A percentile compares a stretch with the other conserved stretches of the same genome.
Evolutionary conservation across 1,284 basidiomycete genomes (phyloP).

Genomic region (Trametes hirsuta): DNA sequence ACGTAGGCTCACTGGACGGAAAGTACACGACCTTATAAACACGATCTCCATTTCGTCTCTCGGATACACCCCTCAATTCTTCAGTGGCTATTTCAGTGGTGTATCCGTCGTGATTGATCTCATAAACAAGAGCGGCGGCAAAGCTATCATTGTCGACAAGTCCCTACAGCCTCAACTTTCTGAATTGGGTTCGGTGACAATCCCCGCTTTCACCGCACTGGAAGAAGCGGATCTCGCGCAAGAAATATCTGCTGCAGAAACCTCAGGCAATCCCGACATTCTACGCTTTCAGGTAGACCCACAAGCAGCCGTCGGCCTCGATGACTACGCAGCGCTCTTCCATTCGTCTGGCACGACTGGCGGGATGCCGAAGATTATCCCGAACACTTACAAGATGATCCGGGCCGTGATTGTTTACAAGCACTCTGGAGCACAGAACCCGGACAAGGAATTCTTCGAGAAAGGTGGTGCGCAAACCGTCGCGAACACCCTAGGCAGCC

Average conservation of each 20-base stretch:
- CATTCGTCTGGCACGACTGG: constrained; percentile 24
- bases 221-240: not conserved
- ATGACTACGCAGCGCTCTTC: constrained; percentile 17
- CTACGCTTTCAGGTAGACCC: not conserved
- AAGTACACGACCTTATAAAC: constrained; percentile 15
- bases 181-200: not conserved
- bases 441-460: not conserved
- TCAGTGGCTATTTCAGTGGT: constrained; percentile 16
- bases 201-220: constrained; percentile 1
- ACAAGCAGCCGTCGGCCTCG: not conserved
- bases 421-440: not conserved
- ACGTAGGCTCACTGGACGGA: constrained; percentile 17
- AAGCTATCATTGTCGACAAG: constrained; percentile 13
- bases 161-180: not conserved
- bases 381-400: constrained; percentile 19
- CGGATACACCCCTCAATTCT: constrained; percentile 21
- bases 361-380: constrained; percentile 21
- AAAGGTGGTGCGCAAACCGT: not conserved
- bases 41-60: constrained; percentile 13
- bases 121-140: constrained; percentile 10
- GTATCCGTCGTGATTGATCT: constrained; percentile 3
- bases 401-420: constrained; percentile 6
- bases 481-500: constrained; percentile 18
- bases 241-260: not conserved
- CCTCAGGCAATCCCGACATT: not conserved